Conservation (phyloP, 192 early-diverging fungal genomes). For the Backusella australiensis region DNA sequence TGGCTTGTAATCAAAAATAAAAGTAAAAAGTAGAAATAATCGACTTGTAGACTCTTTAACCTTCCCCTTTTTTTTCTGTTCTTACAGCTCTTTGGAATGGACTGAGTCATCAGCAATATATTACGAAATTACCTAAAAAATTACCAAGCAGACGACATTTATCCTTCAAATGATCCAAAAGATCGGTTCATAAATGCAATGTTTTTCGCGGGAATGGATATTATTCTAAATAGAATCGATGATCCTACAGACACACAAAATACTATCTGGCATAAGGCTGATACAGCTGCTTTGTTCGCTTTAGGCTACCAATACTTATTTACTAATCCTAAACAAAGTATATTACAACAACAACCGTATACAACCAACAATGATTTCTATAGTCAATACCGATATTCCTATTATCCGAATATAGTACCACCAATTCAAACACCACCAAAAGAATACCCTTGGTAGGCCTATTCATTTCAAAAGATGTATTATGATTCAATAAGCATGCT, state of each 20-base stretch:
- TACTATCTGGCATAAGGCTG: background rate
- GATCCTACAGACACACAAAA: background rate
- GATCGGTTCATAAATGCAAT: background rate
- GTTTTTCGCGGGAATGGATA: background rate
- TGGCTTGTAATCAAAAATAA: background rate
- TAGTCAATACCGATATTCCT: background rate
- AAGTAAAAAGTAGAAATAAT: background rate
- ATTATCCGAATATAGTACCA: background rate
- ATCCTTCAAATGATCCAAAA: background rate
- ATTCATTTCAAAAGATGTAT: background rate
- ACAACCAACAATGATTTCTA: background rate
- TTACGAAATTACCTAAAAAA: background rate
- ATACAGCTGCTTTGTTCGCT: background rate
- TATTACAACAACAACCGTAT: background rate
- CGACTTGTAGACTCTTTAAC: background rate
- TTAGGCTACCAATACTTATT: background rate
- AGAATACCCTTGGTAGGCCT: background rate
- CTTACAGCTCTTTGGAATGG: background rate
- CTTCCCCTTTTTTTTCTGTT: background rate
- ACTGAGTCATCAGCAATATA: background rate
- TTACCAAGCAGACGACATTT: background rate
- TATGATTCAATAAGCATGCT: background rate
- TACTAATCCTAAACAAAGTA: background rate
- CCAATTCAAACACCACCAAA: background rate
- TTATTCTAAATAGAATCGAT: background rate